Percentiles rank a stretch among this genome's conserved stretches.
These are phyloP conservation scores for Craterostigma plantagineum DNA, from an alignment of 257 asterid genomes.

Conservation along the genomic window DNA sequence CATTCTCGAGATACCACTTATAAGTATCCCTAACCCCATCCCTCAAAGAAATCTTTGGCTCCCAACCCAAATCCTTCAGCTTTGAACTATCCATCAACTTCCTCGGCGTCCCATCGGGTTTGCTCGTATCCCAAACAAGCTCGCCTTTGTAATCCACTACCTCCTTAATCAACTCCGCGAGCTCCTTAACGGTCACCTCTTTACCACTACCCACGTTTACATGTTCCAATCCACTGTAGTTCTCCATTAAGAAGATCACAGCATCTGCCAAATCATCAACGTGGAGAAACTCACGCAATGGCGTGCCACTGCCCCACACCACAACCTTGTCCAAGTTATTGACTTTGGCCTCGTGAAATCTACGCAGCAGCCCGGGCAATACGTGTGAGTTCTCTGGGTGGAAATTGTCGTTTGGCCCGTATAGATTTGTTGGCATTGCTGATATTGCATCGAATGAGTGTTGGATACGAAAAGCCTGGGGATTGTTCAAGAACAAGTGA, in stretches of 20 bases:
- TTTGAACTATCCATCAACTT: slow-evolving; percentile 90
- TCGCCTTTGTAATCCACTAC: slow-evolving; percentile 80
- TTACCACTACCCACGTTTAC: slow-evolving; percentile 90
- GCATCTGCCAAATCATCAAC: slow-evolving; percentile 88
- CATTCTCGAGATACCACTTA: slow-evolving; percentile 3
- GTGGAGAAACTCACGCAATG: slow-evolving; percentile 77
- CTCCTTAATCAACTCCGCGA: slow-evolving; percentile 74
- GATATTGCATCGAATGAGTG: slow-evolving; percentile 61
- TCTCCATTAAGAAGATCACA: slow-evolving; percentile 51
- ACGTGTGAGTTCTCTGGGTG: slow-evolving; percentile 95
- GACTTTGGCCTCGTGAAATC: slow-evolving; percentile 71
- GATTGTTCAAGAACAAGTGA: no score
- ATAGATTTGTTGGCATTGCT: slow-evolving; percentile 78
- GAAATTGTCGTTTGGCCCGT: slow-evolving; percentile 70
- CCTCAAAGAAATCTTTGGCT: slow-evolving; percentile 51
- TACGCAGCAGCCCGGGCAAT: slow-evolving; percentile 58
- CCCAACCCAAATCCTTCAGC: slow-evolving; percentile 73
- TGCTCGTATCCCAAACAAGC: slow-evolving; percentile 64
- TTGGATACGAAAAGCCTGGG: slow-evolving; percentile 46
- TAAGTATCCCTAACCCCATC: slow-evolving; percentile 46
- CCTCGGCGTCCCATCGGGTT: slow-evolving; percentile 94
- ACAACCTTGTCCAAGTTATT: slow-evolving; percentile 36
- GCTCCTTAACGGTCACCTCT: slow-evolving; percentile 70
- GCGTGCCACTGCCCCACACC: slow-evolving; percentile 91
- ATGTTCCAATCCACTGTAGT: slow-evolving; percentile 62